Evolutionary conservation across 2,329 filamentous ascomycete species (phyloP), one percentile per base, ranked within the genome.

Genomic region (Phaeophleospora eucalypticola): DNA sequence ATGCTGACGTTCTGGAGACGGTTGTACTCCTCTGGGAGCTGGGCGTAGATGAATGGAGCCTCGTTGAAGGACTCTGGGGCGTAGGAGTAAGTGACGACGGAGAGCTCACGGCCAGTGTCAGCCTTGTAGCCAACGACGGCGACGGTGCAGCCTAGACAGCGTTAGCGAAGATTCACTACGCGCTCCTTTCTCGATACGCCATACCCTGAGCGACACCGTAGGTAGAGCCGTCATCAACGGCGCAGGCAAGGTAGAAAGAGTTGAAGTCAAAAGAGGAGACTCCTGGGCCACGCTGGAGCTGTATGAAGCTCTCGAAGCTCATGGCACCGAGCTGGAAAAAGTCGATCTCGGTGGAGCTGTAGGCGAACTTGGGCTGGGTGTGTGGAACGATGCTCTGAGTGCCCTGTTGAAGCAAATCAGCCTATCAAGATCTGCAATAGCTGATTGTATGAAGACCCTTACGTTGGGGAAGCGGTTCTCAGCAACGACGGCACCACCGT

Each of bases 211-310:
- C 41, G 32, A 35, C 10, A 43, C 41, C 41, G 16, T 35, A 19
- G 9, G 41, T 43, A 4, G 32, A 18, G 14, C 41, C 41, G 18
- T 43, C 41, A 43, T 43, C 41, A n/a, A 20, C 19, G 41, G 32
- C 27, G 18, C 27, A 34, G 32, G 41, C 41, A 15, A 19, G 14
- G 24, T 32, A 41, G 41, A 43, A 18, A 29, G 10, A 33, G 15
- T 43, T 35, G 20, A 43, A 19, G 32, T 43, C 41, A 29, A 43
- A 42, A 34, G 41, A 43, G 27, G 41, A 8, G 12, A 36, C 32
- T 24, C 16, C 29, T 4, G 27, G n/a, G 24, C 32, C 27, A 12
- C 41, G 41, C 6, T 33, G 4, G 27, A 43, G 29, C 32, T 43
- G 27, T n/a, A 43, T 43, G 41, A 18, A 43, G 41, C 41, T 43